These are phyloP conservation scores for Naumovozyma castellii DNA, from an alignment of 805 yeast species.

Conservation along the genomic window DNA sequence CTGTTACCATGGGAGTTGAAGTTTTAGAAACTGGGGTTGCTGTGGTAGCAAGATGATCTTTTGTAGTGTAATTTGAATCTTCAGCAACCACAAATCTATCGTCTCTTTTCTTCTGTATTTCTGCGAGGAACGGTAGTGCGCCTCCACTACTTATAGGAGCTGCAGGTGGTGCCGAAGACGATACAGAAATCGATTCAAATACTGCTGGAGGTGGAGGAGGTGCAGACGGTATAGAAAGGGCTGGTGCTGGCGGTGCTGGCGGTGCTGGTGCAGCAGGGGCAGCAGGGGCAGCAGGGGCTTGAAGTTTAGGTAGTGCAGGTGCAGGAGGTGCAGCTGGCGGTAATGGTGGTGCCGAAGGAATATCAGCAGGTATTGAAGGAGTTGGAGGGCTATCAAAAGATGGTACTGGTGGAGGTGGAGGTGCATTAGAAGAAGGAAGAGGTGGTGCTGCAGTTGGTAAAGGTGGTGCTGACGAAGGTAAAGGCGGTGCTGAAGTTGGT, in stretches of 20 bases:
- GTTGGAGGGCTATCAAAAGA: slow-evolving; percentile 10
- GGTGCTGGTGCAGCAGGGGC: slow-evolving; percentile 13
- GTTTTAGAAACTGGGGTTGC: slow-evolving; percentile 14
- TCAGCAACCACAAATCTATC: slow-evolving; percentile 39
- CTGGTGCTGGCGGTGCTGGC: slow-evolving; percentile 6
- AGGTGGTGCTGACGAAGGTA: slow-evolving; percentile 17
- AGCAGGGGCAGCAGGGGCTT: slow-evolving; percentile 16
- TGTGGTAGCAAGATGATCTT: slow-evolving; percentile 14
- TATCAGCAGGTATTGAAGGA: slow-evolving; percentile 3
- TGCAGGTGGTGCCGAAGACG: slow-evolving; percentile 15
- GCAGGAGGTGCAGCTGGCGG: slow-evolving; percentile 24
- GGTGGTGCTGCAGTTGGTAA: slow-evolving; percentile 10
- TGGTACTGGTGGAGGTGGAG: slow-evolving; percentile 12
- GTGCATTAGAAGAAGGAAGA: not conserved
- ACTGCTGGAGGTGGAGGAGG: slow-evolving; percentile 13
- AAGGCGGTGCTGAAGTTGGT: slow-evolving; percentile 25
- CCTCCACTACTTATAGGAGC: slow-evolving; percentile 26
- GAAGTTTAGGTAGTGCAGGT: slow-evolving; percentile 22
- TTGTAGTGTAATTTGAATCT: slow-evolving; percentile 20
- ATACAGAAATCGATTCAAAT: slow-evolving; percentile 13
- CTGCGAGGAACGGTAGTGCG: slow-evolving; percentile 41
- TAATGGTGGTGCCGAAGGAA: slow-evolving; percentile 15
- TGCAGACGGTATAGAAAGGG: slow-evolving; percentile 1
- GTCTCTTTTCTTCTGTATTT: slow-evolving; percentile 41
- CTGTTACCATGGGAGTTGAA: slow-evolving; percentile 2